These are phyloP conservation scores for Alternaria sp. DNA, from an alignment of 2,329 filamentous ascomycete species.

Conservation along the genomic window DNA sequence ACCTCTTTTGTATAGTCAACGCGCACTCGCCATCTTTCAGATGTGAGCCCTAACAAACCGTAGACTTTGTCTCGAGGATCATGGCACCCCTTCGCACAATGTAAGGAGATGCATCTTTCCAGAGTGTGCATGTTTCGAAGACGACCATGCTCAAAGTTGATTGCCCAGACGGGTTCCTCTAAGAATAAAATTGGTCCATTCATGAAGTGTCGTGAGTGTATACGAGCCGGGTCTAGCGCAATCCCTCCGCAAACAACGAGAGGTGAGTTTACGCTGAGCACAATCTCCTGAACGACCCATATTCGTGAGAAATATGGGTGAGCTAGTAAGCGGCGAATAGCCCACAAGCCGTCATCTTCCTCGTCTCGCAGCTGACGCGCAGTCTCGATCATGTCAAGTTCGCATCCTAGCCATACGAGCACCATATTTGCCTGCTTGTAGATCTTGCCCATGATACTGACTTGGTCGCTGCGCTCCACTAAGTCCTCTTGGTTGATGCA, in stretches of 20 bases:
- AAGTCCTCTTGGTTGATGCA: background rate
- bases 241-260: background rate
- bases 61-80: background rate
- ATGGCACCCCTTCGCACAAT: too few species aligned
- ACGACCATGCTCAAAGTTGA: too few species aligned
- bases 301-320: background rate
- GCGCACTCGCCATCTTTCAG: background rate
- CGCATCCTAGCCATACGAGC: background rate
- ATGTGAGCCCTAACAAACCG: background rate
- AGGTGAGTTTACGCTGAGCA: rapidly evolving
- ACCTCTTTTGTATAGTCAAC: background rate
- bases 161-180: too few species aligned
- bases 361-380: background rate
- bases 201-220: too few species aligned
- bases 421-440: background rate
- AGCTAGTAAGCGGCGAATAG: too few species aligned
- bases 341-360: rapidly evolving
- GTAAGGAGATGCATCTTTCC: too few species aligned
- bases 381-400: background rate
- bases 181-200: too few species aligned
- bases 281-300: background rate
- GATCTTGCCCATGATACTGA: background rate
- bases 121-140: too few species aligned
- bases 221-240: too few species aligned
- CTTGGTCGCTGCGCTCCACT: background rate